Evolutionary conservation across 2,329 filamentous ascomycete species (phyloP).

Genomic region (Microascus cirrosus): DNA sequence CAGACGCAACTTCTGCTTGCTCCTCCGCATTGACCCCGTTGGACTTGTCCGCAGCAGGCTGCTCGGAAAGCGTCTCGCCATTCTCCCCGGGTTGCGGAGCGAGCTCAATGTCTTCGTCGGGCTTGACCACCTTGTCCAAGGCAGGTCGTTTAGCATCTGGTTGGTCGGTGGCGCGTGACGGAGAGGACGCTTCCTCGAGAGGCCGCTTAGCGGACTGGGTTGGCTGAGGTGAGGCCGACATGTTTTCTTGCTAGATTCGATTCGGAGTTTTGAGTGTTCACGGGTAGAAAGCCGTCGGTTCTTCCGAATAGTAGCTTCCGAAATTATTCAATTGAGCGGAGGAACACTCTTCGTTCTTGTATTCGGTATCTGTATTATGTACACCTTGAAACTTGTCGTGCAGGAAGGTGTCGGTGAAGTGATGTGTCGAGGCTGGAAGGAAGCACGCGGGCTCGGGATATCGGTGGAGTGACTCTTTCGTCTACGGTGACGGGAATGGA

Average conservation of each 20-base stretch:
- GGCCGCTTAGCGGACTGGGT: slow-evolving; percentile 79
- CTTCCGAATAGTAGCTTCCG: not conserved
- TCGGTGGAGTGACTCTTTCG: slow-evolving; percentile 4
- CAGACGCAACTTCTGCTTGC: slow-evolving; percentile 55
- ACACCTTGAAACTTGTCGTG: slow-evolving; percentile 3
- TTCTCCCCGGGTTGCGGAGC: slow-evolving; percentile 25
- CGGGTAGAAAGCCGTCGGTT: not conserved
- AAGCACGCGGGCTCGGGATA: slow-evolving; percentile 3
- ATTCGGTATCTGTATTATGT: slow-evolving; percentile 6
- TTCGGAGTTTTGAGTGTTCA: not conserved
- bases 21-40: slow-evolving; percentile 43
- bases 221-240: slow-evolving; percentile 62
- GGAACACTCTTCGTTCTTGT: slow-evolving; percentile 1
- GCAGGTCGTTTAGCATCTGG: slow-evolving; percentile 95
- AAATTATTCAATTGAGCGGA: not conserved
- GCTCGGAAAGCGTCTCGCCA: slow-evolving; percentile 22
- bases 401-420: slow-evolving; percentile 5
- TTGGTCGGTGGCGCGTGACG: slow-evolving; percentile 81
- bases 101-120: slow-evolving; percentile 40
- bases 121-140: slow-evolving; percentile 80
- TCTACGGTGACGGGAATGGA: slow-evolving; percentile 4
- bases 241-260: slow-evolving; percentile 25
- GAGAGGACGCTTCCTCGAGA: slow-evolving; percentile 92
- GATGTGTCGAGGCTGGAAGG: slow-evolving; percentile 2
- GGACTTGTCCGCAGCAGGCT: slow-evolving; percentile 36